phyloP scores from a whole-genome alignment of 345 rosid species.

The Viola odorata region DNA sequence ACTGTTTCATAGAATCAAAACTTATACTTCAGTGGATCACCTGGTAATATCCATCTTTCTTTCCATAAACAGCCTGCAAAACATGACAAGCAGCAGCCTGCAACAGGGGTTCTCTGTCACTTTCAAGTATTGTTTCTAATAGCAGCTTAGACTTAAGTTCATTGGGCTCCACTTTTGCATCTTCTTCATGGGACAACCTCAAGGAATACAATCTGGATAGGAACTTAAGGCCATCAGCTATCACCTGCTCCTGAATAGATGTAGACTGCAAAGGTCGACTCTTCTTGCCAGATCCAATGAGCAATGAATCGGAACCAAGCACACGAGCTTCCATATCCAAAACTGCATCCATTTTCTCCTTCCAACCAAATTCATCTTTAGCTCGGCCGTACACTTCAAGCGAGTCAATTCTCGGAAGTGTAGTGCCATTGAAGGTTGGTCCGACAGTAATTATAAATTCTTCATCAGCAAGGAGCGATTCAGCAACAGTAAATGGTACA shows the following conservation, averaged over 20 bases:
- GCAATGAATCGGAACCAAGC: conserved; percentile 68
- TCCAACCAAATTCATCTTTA: conserved; percentile 99
- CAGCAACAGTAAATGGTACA: conserved; percentile 91
- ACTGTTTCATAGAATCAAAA: background rate
- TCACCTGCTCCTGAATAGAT: conserved; percentile 78
- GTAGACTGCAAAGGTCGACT: conserved; percentile 57
- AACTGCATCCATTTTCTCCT: conserved; percentile 88
- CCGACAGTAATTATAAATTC: conserved; percentile 81
- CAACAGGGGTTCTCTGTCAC: conserved; percentile 79
- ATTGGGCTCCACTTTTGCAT: conserved; percentile 41
- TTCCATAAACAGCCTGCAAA: conserved; percentile 77
- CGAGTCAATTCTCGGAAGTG: conserved; percentile 76
- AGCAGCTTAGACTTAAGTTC: conserved; percentile 76
- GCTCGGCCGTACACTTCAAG: conserved; percentile 96
- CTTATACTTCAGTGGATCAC: conserved; percentile 28
- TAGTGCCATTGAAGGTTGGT: conserved; percentile 71
- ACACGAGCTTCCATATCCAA: conserved; percentile 94
- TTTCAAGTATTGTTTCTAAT: conserved; percentile 76
- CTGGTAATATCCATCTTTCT: conserved; percentile 79
- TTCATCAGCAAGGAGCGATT: conserved; percentile 96
- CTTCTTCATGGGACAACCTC: conserved; percentile 50
- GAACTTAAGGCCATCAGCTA: conserved; percentile 88
- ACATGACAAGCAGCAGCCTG: conserved; percentile 90
- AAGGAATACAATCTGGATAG: conserved; percentile 61
- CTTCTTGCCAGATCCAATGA: conserved; percentile 63